Base-by-base conservation (phyloP, 2,329 filamentous ascomycete species). In the Claviceps citrina region DNA sequence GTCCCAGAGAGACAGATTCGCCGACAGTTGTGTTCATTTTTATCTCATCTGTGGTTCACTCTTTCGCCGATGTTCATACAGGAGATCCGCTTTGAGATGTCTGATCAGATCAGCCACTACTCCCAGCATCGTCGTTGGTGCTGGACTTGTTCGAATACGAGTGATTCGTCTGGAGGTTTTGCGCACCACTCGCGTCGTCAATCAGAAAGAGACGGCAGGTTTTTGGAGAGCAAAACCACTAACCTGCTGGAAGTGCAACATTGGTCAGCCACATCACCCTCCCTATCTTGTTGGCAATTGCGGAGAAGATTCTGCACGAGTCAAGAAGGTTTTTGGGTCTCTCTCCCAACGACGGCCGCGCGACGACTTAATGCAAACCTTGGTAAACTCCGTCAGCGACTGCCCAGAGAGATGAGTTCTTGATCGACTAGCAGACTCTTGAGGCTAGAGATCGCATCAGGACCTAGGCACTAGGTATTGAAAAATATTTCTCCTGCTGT, bases 1-100 rank as follows among this genome's bases (percentile, higher is more conserved):
- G 51, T 12, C 51, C 53, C 50, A 60, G 54, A 30, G 48, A 43
- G 26, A 52, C 49, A 40, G 55, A 52, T 36, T 49, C 55, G 42
- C 58, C 55, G 38, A 51, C 46, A 35, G 47, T 28, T 46, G 54
- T 54, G 37, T 61, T 56, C 59, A 61, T 61, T 36, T 46, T 54
- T 54, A n/a, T 39, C 41, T 44, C 40, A 46, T 43, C 34, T 30
- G 32, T 34, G 28, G 26, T 31, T 5, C 30, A 38, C 32, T 30
- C 16, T 20, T n/a, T 22, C 13, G 12, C n/a, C 9, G n/a, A 6
- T 34, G 16, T 30, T 5, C n/a, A 39, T 13, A 34, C 13, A 19
- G 25, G 4, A 20, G 36, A 3, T 27, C 9, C 19, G 18, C n/a
- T 12, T 12, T 15, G 3, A 4, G 5, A 27, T 32, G 16, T 33